Conservation (phyloP, 805 yeast species). For the Soucietia sequanensis region DNA sequence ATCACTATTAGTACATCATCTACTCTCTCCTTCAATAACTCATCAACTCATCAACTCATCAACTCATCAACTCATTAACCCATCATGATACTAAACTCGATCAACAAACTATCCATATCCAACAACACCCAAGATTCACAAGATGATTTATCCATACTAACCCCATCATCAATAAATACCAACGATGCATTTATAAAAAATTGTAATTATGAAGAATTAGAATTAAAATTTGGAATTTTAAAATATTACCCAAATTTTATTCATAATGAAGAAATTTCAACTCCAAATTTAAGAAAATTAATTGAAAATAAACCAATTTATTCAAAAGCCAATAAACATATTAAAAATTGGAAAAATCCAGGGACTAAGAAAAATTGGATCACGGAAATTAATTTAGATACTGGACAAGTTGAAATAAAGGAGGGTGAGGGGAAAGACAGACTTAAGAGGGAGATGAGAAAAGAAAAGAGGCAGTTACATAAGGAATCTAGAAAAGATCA, state of each 20-base stretch:
- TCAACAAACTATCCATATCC: too few relatives aligned
- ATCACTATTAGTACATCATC: too few relatives aligned
- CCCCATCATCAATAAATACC: too few relatives aligned
- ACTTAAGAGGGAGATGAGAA: constrained; percentile 4
- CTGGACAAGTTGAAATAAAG: constrained; percentile 10
- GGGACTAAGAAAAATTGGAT: not conserved
- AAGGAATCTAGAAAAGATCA: constrained; percentile 1
- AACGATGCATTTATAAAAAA: constrained; percentile 19
- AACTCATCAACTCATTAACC: too few relatives aligned
- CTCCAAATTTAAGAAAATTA: constrained; percentile 35
- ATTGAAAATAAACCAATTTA: constrained; percentile 40
- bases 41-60: too few relatives aligned
- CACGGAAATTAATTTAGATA: constrained; percentile 10
- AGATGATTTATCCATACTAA: too few relatives aligned
- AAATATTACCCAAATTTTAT: constrained; percentile 39
- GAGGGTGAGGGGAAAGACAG: not conserved
- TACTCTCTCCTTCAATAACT: too few relatives aligned
- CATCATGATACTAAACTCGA: too few relatives aligned
- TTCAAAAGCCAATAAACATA: constrained; percentile 34
- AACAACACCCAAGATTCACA: too few relatives aligned
- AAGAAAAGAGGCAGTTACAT: constrained; percentile 3
- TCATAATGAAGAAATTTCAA: constrained; percentile 34
- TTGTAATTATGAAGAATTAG: constrained; percentile 37
- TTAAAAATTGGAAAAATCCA: constrained; percentile 15
- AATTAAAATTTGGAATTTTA: constrained; percentile 28